phyloP scores from a whole-genome alignment of 164 flowering plant genomes.

The Magnolia sinica region DNA sequence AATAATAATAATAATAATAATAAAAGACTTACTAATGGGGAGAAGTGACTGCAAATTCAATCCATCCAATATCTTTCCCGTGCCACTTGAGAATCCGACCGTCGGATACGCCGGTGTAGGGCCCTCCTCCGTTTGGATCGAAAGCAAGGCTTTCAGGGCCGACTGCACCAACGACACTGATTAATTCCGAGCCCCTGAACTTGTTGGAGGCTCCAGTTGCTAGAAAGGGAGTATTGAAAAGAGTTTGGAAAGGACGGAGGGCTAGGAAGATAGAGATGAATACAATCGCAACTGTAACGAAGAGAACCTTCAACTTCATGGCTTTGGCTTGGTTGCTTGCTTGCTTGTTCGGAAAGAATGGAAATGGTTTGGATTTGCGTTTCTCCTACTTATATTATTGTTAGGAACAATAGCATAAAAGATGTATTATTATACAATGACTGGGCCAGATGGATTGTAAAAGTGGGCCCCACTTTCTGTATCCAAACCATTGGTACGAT shows the following conservation, averaged over 20 bases:
- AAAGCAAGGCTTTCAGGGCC: conserved; percentile 90
- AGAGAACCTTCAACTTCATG: neutral
- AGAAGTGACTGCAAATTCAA: conserved; percentile 9
- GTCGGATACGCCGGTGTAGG: conserved; percentile 90
- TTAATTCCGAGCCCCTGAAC: neutral
- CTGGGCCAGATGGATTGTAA: too few relatives aligned
- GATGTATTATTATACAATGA: too few relatives aligned
- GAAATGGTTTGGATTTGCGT: neutral
- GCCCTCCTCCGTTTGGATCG: conserved; percentile 77
- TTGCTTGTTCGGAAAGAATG: neutral
- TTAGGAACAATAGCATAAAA: too few relatives aligned
- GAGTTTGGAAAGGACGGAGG: neutral
- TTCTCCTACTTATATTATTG: too few relatives aligned
- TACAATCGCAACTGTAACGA: neutral
- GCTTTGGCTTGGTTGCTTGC: neutral
- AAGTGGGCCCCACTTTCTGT: too few relatives aligned
- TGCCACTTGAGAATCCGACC: conserved; percentile 47
- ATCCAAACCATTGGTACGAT: too few relatives aligned
- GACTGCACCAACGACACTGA: conserved; percentile 23
- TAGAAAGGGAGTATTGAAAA: neutral
- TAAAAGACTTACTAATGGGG: conserved; percentile 3
- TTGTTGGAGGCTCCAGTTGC: neutral
- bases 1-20: too few relatives aligned
- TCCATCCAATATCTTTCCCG: neutral
- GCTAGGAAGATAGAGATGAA: neutral